Base-by-base conservation (phyloP, 164 flowering plant species). In the Stephania cephalantha region DNA sequence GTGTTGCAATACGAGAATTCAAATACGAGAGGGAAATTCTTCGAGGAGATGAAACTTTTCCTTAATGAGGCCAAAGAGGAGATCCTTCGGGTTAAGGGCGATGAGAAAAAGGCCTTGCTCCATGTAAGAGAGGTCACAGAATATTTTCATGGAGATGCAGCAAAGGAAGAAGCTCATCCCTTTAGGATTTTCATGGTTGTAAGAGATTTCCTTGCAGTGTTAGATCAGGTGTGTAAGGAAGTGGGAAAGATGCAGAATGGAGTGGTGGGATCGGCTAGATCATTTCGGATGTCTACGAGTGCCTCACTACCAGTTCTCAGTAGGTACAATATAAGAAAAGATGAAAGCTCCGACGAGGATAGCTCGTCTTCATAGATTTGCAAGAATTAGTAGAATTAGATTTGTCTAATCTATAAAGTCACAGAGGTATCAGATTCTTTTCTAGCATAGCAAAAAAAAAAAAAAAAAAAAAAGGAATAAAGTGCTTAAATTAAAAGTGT, bases 171-270 rank as follows among this genome's bases (percentile, higher is more conserved):
- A 85, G 97, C 98, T 6, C 98, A 96, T 74, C 99, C 98, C 7
- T 82, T 94, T 46, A 85, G 99, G 74, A 89, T 96, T 55, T 96
- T 96, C 78, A 81, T 92, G 94, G 85, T 96, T 58, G 99, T 96
- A 7, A 85, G 97, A 78, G 99, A 96, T 80, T 96, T 96, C 75
- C 94, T 96, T n/a, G 75, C 79, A 22, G 83, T 86, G 70, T 76
- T 96, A 82, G 99, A 96, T 79, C 87, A 86, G n/a, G 99, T 96
- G 46, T 96, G 99, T 86, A 96, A 88, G 77, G 99, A 92, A 73
- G 97, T 96, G 7, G 94, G 95, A 46, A 84, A 71, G 50, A 84
- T 91, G 85, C 94, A 90, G 73, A 91, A 88, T 2, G 79, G 85
- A 53, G 65, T 90, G 77, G 83, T 87, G 77, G 98, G 98, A 15